Conservation (phyloP, 805 yeast genomes). For the Groenewaldozyma salmanticensis region DNA sequence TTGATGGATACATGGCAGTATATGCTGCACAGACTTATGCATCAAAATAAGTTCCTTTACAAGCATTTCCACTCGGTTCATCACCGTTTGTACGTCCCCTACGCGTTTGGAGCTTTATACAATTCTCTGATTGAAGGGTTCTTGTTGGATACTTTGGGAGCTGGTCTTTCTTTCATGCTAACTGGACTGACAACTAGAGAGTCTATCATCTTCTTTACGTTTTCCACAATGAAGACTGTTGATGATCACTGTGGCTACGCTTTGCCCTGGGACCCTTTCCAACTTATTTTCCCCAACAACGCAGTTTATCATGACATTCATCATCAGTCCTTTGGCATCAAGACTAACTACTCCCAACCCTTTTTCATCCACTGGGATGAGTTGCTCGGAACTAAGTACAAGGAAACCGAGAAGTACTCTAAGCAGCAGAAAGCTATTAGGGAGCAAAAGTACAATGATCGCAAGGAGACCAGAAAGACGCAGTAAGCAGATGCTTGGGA, state of each 20-base stretch:
- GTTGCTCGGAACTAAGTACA: slow-evolving; percentile 60
- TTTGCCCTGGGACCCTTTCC: slow-evolving; percentile 86
- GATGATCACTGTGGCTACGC: slow-evolving; percentile 99
- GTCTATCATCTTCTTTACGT: slow-evolving; percentile 59
- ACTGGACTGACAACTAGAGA: slow-evolving; percentile 69
- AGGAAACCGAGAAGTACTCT: slow-evolving; percentile 54
- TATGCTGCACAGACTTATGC: slow-evolving; percentile 83
- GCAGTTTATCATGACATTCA: slow-evolving; percentile 96
- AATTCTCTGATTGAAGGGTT: slow-evolving; percentile 94
- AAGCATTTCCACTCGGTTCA: slow-evolving; percentile 85
- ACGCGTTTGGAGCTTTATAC: slow-evolving; percentile 92
- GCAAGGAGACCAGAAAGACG: background rate
- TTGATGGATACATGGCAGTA: slow-evolving; percentile 95
- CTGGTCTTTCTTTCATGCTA: slow-evolving; percentile 67
- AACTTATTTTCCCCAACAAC: slow-evolving; percentile 84
- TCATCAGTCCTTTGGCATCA: slow-evolving; percentile 93
- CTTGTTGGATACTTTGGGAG: slow-evolving; percentile 81
- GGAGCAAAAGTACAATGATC: slow-evolving; percentile 9
- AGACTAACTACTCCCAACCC: slow-evolving; percentile 90
- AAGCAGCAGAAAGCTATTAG: slow-evolving; percentile 50
- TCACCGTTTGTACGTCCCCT: slow-evolving; percentile 89
- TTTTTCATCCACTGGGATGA: slow-evolving; percentile 93
- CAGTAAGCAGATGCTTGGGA: background rate
- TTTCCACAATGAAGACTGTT: slow-evolving; percentile 91
- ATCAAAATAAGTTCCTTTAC: slow-evolving; percentile 65